Base-by-base conservation (phyloP, 768 basidiomycete species). In the Russula foetens region DNA sequence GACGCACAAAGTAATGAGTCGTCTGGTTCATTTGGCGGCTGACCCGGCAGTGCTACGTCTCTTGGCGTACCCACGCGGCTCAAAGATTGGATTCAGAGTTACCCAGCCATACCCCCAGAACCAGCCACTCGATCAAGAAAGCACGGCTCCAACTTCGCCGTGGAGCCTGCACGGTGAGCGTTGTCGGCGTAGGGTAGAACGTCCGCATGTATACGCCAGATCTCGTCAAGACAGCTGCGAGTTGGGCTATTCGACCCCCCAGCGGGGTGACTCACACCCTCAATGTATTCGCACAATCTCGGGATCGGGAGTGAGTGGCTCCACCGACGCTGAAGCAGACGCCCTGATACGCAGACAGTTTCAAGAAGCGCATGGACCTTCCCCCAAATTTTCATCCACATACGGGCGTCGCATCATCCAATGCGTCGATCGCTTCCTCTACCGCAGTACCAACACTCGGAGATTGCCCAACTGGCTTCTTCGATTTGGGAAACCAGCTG, bases 141-240 rank as follows among this genome's bases (percentile, higher is more conserved):
- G 50, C 73, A 79, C 31, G 78, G 17, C 82, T 83, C 0, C 82
- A 85, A 61, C 81, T 90, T 0, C 81, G 94, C 26, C 81, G 83
- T 23, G 93, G 91, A 0, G 86, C 86, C 1, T 81, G 86, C 44
- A 85, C 88, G 0, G 77, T 90, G n/a, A 81, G 87, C 11, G 82
- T 96, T 23, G 80, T 90, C 60, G 81, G 82, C 65, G 86, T 93
- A 1, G 79, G 86, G 29, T 77, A 93, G 53, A 87, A 90, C 63
- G 92, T 96, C 2, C 75, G 94, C 26, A 87, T 92, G 75, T 97
- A 98, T 72, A 85, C 88, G 1, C 80, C 83, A 2, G 94, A 98
- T 69, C 77, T 98, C 24, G 84, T 98, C 54, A 84, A 83, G 68
- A 84, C 78, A 3, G 79, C 76, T 0, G 75, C 79, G 11, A 72